Evolutionary conservation across 164 flowering plant species (phyloP).

Genomic region (Magnolia officinalis): DNA sequence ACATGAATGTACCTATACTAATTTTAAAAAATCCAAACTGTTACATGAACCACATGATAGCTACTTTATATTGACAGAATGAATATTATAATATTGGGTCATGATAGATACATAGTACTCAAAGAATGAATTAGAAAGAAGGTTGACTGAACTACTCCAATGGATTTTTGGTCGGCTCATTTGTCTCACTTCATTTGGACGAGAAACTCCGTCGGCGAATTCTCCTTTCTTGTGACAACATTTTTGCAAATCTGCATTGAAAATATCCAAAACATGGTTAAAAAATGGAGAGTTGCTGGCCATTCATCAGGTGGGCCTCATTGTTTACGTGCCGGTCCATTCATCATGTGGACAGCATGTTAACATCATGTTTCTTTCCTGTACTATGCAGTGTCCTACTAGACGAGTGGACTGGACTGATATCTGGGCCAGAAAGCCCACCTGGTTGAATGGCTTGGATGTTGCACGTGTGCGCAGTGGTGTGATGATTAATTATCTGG

Average conservation of each 20-base stretch:
- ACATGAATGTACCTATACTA: not conserved
- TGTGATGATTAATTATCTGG: too few species aligned
- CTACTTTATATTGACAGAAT: too few species aligned
- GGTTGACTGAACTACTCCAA: not conserved
- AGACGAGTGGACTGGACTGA: not conserved
- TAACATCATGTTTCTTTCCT: not conserved
- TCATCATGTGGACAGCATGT: not conserved
- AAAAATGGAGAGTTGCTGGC: not conserved
- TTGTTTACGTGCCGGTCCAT: not conserved
- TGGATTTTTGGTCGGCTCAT: not conserved
- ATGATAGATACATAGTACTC: too few species aligned
- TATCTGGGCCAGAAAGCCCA: not conserved
- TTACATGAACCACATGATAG: too few species aligned
- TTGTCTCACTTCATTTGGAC: not conserved
- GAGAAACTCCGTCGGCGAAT: not conserved
- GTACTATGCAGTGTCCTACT: not conserved
- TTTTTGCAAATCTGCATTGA: conserved; percentile 29
- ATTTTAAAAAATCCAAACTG: too few species aligned
- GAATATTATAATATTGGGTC: too few species aligned
- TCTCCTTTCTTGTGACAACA: conserved; percentile 29
- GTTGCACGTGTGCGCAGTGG: too few species aligned
- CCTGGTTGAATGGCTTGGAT: too few species aligned
- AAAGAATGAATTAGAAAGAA: too few species aligned
- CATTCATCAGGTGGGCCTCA: not conserved
- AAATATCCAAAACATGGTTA: not conserved